Evolutionary conservation across 768 basidiomycete genomes (phyloP).

Genomic region (Russula lepida): DNA sequence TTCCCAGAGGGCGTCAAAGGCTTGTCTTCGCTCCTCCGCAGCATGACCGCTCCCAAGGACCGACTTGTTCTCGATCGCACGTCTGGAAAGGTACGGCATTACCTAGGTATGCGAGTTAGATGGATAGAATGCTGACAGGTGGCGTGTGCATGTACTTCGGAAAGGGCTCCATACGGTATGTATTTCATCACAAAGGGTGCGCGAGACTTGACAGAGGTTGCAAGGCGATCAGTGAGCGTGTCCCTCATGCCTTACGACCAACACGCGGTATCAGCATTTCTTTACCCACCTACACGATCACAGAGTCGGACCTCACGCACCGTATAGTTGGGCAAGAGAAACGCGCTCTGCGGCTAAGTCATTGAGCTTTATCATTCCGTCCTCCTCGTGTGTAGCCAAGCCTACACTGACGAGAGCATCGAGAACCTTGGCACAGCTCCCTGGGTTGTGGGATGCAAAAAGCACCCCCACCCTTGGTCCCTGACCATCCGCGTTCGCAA

Average conservation of each 20-base stretch:
- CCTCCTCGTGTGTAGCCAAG: constrained; percentile 33
- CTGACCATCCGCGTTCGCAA: constrained; percentile 42
- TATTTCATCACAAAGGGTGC: constrained; percentile 81
- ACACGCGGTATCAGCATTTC: neutral
- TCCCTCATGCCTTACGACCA: constrained; percentile 69
- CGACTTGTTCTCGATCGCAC: constrained; percentile 91
- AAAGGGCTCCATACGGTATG: constrained; percentile 66
- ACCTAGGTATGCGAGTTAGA: constrained; percentile 37
- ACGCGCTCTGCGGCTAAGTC: constrained; percentile 57
- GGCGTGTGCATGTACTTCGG: constrained; percentile 38
- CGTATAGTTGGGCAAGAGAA: constrained; percentile 75
- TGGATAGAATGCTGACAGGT: constrained; percentile 12
- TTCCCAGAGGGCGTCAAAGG: constrained; percentile 45
- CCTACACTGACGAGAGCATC: constrained; percentile 48
- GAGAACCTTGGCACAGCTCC: constrained; percentile 54
- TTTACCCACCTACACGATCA: neutral
- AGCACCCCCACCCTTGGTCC: constrained; percentile 49
- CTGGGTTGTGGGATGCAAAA: constrained; percentile 85
- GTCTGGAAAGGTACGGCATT: constrained; percentile 81
- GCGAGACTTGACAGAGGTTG: constrained; percentile 39
- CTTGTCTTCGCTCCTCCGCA: constrained; percentile 47
- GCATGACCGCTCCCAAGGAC: constrained; percentile 71
- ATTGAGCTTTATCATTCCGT: constrained; percentile 33
- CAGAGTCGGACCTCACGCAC: constrained; percentile 32
- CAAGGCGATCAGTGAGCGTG: constrained; percentile 64